Percentiles rank a stretch among this genome's conserved stretches.
phyloP scores from a whole-genome alignment of 768 basidiomycete genomes.

The Imleria badia region DNA sequence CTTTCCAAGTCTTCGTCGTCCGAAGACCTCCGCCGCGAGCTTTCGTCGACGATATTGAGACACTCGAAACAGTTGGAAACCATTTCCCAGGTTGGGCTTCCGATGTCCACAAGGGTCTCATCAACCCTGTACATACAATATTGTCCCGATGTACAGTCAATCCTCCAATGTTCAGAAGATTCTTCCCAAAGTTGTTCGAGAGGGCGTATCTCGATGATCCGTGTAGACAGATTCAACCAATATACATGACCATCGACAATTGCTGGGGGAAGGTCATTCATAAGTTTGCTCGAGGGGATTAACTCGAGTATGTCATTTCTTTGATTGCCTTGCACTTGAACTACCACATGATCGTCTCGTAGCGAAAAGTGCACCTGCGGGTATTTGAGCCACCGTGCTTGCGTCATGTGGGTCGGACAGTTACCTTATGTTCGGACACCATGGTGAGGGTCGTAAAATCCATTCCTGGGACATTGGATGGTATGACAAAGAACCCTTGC shows the following conservation, averaged over 20 bases:
- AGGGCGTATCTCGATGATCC: conserved; percentile 24
- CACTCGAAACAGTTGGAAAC: too few species aligned
- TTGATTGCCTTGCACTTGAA: conserved; percentile 1
- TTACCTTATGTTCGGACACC: conserved; percentile 1
- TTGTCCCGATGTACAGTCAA: neutral
- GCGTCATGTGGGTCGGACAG: neutral
- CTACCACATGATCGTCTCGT: conserved; percentile 1
- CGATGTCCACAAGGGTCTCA: conserved; percentile 17
- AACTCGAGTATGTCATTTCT: conserved; percentile 7
- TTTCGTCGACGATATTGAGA: too few species aligned
- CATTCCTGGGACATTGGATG: neutral
- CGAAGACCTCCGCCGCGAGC: too few species aligned
- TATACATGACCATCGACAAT: conserved; percentile 11
- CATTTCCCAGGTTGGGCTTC: neutral
- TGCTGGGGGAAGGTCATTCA: conserved; percentile 18
- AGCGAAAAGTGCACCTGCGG: conserved; percentile 17
- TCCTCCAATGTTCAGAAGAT: conserved; percentile 19
- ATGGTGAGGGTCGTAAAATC: neutral
- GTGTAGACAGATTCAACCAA: conserved; percentile 21
- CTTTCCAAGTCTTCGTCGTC: too few species aligned
- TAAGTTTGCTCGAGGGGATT: conserved; percentile 14
- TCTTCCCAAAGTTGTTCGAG: conserved; percentile 14
- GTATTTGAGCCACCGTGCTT: neutral
- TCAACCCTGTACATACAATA: neutral
- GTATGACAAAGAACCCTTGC: neutral